phyloP scores from a whole-genome alignment of 768 basidiomycete genomes.

The Fibroporia radiculosa region DNA sequence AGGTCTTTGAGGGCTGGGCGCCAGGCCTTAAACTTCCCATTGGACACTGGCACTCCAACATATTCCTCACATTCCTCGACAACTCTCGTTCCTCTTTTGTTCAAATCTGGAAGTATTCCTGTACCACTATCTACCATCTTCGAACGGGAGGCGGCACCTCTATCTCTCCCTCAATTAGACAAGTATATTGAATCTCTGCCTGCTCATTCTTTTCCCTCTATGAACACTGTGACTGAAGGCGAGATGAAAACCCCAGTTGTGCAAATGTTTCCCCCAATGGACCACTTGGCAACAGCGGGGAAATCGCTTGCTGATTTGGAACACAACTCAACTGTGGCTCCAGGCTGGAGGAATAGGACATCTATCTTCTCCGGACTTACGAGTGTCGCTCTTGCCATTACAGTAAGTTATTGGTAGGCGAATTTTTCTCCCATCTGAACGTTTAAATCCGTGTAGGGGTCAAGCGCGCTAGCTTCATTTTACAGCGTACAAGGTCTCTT shows the following conservation, averaged over 20 bases:
- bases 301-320: constrained; percentile 54
- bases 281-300: constrained; percentile 39
- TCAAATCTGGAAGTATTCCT: constrained; percentile 22
- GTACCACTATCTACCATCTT: constrained; percentile 53
- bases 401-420: constrained; percentile 32
- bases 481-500: constrained; percentile 66
- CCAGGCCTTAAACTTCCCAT: no score
- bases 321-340: constrained; percentile 38
- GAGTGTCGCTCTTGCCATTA: constrained; percentile 43
- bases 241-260: constrained; percentile 16
- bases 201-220: constrained; percentile 32
- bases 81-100: constrained; percentile 5
- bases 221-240: neutral
- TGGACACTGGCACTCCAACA: no score
- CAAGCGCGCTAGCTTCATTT: constrained; percentile 57
- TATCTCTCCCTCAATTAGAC: constrained; percentile 59
- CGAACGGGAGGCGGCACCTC: constrained; percentile 45
- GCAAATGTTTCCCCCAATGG: constrained; percentile 58
- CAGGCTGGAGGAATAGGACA: constrained; percentile 49
- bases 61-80: neutral
- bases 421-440: neutral
- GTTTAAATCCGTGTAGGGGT: constrained; percentile 38
- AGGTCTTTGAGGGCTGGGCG: no score
- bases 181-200: constrained; percentile 42
- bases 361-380: constrained; percentile 40